These are phyloP conservation scores for Blechomonas ayalai DNA, from an alignment of 208 protist genomes.

Conservation along the genomic window DNA sequence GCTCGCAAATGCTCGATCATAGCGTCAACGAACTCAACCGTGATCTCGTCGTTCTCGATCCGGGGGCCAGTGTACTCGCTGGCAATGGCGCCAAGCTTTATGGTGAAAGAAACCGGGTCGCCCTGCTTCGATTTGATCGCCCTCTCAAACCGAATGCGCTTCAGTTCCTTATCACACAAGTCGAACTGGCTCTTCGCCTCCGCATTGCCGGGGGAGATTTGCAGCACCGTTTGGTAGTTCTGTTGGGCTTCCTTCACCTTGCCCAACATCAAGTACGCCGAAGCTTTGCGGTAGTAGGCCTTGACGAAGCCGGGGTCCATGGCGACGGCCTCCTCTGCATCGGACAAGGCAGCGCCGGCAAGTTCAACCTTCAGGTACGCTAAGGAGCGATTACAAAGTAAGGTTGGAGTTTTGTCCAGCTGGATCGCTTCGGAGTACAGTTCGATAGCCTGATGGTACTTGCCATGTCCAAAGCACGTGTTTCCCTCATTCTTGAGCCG, in stretches of 20 bases:
- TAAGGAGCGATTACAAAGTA: conserved; percentile 93
- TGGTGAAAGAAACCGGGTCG: conserved; percentile 55
- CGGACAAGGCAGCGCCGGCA: conserved; percentile 87
- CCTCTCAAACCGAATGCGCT: conserved; percentile 90
- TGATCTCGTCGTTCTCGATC: conserved; percentile 64
- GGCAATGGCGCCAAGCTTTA: conserved; percentile 63
- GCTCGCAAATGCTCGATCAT: conserved; percentile 71
- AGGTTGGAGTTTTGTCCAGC: conserved; percentile 55
- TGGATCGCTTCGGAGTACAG: conserved; percentile 90
- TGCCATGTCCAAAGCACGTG: conserved; percentile 69
- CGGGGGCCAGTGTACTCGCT: conserved; percentile 65
- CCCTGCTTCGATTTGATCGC: conserved; percentile 90
- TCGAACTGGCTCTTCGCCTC: conserved; percentile 90
- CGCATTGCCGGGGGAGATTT: conserved; percentile 86
- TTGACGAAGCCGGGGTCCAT: conserved; percentile 94
- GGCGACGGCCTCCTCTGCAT: conserved; percentile 88
- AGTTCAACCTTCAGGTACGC: conserved; percentile 92
- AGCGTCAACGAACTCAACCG: conserved; percentile 67
- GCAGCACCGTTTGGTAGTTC: conserved; percentile 88
- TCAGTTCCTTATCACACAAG: conserved; percentile 91
- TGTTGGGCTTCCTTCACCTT: conserved; percentile 94
- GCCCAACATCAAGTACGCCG: conserved; percentile 89
- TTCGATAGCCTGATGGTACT: conserved; percentile 89
- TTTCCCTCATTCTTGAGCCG: conserved; percentile 79
- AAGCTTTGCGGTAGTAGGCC: conserved; percentile 96